Percentiles rank a stretch among this genome's conserved stretches.
These are phyloP conservation scores for Penicillium paneum DNA, from an alignment of 2,329 filamentous ascomycete species.

Conservation along the genomic window DNA sequence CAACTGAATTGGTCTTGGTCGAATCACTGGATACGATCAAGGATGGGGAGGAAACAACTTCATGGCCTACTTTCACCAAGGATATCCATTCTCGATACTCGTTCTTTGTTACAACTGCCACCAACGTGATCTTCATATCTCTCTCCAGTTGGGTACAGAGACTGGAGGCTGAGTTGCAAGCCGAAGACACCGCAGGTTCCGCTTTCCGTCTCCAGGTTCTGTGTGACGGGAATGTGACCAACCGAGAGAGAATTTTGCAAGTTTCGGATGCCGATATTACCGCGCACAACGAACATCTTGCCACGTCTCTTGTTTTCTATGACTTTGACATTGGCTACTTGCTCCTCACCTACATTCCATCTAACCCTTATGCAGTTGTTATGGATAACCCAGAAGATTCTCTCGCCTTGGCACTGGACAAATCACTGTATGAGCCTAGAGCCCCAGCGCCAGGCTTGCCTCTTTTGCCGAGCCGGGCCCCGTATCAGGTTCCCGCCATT, in stretches of 20 bases:
- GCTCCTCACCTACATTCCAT: constrained; percentile 50
- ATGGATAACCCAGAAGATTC: constrained; percentile 49
- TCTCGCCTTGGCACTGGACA: constrained; percentile 28
- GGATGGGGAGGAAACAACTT: constrained; percentile 22
- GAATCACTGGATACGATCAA: constrained; percentile 45
- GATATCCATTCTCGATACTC: constrained; percentile 57
- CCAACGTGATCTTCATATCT: constrained; percentile 55
- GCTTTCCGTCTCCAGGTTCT: constrained; percentile 57
- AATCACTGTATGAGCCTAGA: constrained; percentile 27
- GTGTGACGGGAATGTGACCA: constrained; percentile 50
- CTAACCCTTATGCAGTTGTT: constrained; percentile 50
- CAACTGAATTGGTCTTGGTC: constrained; percentile 44
- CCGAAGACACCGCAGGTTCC: constrained; percentile 50
- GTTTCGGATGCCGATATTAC: constrained; percentile 31
- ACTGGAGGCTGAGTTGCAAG: constrained; percentile 56
- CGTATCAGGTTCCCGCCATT: constrained; percentile 43
- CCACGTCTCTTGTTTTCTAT: constrained; percentile 52
- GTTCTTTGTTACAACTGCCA: constrained; percentile 57
- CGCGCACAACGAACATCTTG: constrained; percentile 36
- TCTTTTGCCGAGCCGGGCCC: constrained; percentile 36
- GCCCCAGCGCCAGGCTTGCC: constrained; percentile 21
- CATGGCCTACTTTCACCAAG: constrained; percentile 55
- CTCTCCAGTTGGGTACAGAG: constrained; percentile 56
- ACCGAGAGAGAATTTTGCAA: constrained; percentile 49
- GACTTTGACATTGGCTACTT: constrained; percentile 59